A percentile compares a stretch with the other conserved stretches of the same genome.
phyloP scores from a whole-genome alignment of 2,329 filamentous ascomycete genomes.

The Dothidotthia symphoricarpi region DNA sequence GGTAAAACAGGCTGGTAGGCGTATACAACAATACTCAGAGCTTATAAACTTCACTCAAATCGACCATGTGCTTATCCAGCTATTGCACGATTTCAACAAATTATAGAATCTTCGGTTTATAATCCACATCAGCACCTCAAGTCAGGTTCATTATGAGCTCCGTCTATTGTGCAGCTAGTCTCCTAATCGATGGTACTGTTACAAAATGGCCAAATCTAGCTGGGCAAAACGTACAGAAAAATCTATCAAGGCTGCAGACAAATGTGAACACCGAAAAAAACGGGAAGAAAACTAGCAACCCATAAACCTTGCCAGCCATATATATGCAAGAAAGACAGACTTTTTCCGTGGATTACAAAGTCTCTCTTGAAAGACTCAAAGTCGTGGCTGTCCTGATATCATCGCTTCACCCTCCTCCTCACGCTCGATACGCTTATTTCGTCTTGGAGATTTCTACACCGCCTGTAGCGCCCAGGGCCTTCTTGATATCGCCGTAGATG shows the following conservation, averaged over 20 bases:
- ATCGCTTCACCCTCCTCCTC: no score
- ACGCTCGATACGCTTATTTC: constrained; percentile 21
- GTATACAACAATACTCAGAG: no score
- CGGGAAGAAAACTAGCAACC: no score
- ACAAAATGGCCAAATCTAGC: constrained; percentile 24
- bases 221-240: constrained; percentile 27
- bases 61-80: no score
- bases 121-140: no score
- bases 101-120: no score
- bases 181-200: constrained; percentile 33
- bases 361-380: constrained; percentile 10
- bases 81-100: no score
- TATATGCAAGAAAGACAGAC: constrained; percentile 36
- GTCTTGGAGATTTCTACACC: constrained; percentile 49
- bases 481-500: constrained; percentile 77
- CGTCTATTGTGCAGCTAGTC: constrained; percentile 34
- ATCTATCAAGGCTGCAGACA: constrained; percentile 25
- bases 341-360: constrained; percentile 25
- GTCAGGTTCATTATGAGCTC: constrained; percentile 24
- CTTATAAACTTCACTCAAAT: no score
- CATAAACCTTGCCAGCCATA: constrained; percentile 24
- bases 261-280: constrained; percentile 31
- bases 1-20: no score
- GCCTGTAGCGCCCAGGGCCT: constrained; percentile 66
- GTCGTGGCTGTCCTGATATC: constrained; percentile 33